Conservation (phyloP, 2,329 filamentous ascomycete genomes). For the Ceratocystis ficicola region DNA sequence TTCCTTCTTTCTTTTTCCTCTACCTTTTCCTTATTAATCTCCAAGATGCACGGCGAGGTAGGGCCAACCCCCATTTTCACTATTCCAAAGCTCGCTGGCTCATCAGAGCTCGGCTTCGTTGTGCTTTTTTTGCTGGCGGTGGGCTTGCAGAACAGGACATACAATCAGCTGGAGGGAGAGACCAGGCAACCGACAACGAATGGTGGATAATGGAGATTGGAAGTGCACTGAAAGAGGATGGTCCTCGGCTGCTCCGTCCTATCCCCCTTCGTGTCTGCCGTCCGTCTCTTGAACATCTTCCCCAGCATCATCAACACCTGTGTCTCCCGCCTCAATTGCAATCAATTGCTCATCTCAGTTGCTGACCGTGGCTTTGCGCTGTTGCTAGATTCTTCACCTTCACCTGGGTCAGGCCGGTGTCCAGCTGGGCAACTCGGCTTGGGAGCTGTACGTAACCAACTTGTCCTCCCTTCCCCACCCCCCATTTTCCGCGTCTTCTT, state of each 20-base stretch:
- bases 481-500: background rate
- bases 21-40: conserved; percentile 14
- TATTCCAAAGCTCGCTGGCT: conserved; percentile 29
- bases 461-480: conserved; percentile 1
- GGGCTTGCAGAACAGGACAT: background rate
- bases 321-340: background rate
- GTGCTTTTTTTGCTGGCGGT: background rate
- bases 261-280: too few species aligned
- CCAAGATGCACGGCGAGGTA: conserved; percentile 20
- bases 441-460: conserved; percentile 54
- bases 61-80: conserved; percentile 42
- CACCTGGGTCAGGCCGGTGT: conserved; percentile 57
- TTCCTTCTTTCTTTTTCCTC: conserved; percentile 13
- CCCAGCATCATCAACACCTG: background rate
- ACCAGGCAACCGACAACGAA: background rate
- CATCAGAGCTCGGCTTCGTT: too few species aligned
- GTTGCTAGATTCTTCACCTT: conserved; percentile 46
- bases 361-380: conserved; percentile 19
- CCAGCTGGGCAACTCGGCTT: conserved; percentile 63
- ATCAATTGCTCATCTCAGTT: background rate
- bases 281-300: too few species aligned
- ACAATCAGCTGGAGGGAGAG: background rate
- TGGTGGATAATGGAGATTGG: background rate
- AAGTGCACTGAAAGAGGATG: too few species aligned
- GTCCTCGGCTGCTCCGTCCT: too few species aligned